phyloP scores from a whole-genome alignment of 2,329 filamentous ascomycete species.

The Zelopaecilomyces penicillatus region DNA sequence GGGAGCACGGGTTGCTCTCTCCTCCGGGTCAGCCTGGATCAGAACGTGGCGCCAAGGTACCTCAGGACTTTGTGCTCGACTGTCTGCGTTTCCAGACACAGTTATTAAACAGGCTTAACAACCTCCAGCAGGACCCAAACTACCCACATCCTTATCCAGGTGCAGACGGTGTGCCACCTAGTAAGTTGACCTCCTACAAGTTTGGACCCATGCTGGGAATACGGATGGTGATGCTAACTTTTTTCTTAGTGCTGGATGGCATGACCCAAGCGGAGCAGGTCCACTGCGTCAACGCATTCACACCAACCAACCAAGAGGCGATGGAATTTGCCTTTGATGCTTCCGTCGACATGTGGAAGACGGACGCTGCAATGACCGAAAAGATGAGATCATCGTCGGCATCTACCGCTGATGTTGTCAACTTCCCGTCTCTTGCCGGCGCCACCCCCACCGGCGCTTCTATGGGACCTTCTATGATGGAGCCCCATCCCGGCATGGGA shows the following conservation, averaged over 20 bases:
- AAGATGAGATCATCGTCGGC: slow-evolving; percentile 8
- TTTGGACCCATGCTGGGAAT: neutral
- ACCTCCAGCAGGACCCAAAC: slow-evolving; percentile 10
- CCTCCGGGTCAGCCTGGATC: slow-evolving; percentile 8
- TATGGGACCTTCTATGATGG: neutral
- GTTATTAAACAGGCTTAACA: slow-evolving; percentile 15
- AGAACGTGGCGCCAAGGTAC: slow-evolving; percentile 8
- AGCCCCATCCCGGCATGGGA: neutral
- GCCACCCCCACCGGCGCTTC: neutral
- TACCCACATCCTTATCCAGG: slow-evolving; percentile 3
- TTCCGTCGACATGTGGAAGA: slow-evolving; percentile 12
- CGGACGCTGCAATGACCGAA: slow-evolving; percentile 6
- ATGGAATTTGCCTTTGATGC: slow-evolving; percentile 16
- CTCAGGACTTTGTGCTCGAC: slow-evolving; percentile 17
- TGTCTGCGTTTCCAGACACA: slow-evolving; percentile 19
- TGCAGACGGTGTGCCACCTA: slow-evolving; percentile 1
- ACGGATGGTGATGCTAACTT: neutral
- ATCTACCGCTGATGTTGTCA: slow-evolving; percentile 2
- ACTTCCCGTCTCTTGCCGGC: slow-evolving; percentile 3
- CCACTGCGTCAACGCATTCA: slow-evolving; percentile 9
- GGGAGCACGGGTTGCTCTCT: slow-evolving; percentile 12
- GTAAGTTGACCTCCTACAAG: slow-evolving; percentile 1
- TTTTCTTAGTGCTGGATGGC: slow-evolving; percentile 2
- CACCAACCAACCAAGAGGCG: slow-evolving; percentile 8
- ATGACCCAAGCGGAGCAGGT: slow-evolving; percentile 11